phyloP scores from a whole-genome alignment of 495 filamentous ascomycete genomes.

The Hypoxylon lenormandii region DNA sequence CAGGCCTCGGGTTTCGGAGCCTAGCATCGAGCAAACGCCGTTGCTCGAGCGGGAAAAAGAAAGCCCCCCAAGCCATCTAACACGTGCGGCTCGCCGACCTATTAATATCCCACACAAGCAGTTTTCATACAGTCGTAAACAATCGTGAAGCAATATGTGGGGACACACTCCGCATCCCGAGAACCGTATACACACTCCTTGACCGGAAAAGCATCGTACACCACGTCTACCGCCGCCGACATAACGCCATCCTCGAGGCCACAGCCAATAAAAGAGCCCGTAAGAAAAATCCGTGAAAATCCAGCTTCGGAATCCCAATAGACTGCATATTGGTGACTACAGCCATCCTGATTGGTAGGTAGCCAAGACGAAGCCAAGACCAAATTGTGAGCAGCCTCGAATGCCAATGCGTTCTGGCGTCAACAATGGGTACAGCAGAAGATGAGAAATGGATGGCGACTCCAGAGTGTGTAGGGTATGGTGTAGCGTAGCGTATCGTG shows the following conservation, averaged over 20 bases:
- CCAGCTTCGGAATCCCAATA: not conserved
- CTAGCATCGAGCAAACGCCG: constrained; percentile 11
- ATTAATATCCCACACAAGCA: constrained; percentile 11
- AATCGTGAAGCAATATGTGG: not conserved
- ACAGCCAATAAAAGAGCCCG: not conserved
- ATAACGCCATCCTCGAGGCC: not conserved
- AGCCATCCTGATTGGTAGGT: not conserved
- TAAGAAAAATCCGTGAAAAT: not conserved
- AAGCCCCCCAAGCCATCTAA: not conserved
- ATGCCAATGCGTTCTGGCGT: not conserved
- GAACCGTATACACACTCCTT: constrained; percentile 1
- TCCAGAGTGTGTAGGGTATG: too few species aligned
- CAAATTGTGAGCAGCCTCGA: not conserved
- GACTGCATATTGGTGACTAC: not conserved
- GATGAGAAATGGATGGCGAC: too few species aligned
- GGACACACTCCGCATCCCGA: not conserved
- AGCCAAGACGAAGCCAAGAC: constrained; percentile 19
- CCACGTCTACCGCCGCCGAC: constrained; percentile 1
- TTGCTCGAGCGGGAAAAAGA: not conserved
- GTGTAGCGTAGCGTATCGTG: too few species aligned
- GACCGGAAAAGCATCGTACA: constrained; percentile 21
- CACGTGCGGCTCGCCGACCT: constrained; percentile 19
- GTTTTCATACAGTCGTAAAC: not conserved
- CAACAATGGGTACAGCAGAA: too few species aligned
- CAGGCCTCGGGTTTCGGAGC: constrained; percentile 14